Conservation (phyloP, 2,329 filamentous ascomycete genomes). For the Cordyceps cateniannulata region DNA sequence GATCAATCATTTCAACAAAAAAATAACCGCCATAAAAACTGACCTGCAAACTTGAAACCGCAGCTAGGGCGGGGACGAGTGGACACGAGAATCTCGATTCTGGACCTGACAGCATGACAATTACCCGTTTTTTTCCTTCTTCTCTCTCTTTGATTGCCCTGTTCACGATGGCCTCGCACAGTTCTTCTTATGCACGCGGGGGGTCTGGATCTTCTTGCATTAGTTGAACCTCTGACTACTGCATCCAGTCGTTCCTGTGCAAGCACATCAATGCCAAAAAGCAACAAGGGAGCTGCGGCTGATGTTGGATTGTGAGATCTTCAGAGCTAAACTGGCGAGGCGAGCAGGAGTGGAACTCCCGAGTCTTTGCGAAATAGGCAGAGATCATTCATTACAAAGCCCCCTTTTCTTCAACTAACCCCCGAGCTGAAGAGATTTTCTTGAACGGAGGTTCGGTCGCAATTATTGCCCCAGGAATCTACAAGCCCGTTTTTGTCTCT, state of each 20-base stretch:
- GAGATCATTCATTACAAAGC: background rate
- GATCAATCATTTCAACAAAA: background rate
- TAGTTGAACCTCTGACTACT: no score
- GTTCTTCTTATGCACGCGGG: background rate
- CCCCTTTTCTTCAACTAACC: no score
- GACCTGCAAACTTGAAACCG: background rate
- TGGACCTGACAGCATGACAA: background rate
- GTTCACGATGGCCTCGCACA: background rate
- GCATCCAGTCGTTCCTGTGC: no score
- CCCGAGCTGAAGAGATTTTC: background rate
- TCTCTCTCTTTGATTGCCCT: background rate
- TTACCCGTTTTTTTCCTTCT: background rate
- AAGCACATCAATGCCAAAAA: no score
- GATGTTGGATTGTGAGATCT: background rate
- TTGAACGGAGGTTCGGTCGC: background rate
- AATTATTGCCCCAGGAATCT: no score
- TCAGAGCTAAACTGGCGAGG: constrained; percentile 1
- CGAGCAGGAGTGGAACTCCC: background rate
- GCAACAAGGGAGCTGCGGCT: background rate
- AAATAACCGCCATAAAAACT: background rate
- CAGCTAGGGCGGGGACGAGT: background rate
- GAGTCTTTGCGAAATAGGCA: background rate
- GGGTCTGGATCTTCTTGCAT: background rate
- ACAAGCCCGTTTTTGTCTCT: no score
- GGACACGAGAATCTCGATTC: background rate